Evolutionary conservation across 208 protist species (phyloP).

Genomic region (Naegleria lovaniensis): DNA sequence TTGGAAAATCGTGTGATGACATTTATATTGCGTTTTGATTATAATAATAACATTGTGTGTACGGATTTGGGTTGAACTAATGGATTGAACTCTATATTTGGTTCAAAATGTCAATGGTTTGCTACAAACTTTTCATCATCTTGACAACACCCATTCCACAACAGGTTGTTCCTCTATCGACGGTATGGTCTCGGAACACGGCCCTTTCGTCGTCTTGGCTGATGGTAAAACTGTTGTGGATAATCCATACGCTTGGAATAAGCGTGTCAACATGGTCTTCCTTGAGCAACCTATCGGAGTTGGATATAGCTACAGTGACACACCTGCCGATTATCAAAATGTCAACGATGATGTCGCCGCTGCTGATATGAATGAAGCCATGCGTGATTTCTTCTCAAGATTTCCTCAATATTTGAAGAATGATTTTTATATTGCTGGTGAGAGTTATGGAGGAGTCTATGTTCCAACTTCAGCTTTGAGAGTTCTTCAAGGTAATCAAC

Average conservation of each 20-base stretch:
- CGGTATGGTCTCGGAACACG: neutral
- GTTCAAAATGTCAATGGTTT: too few relatives aligned
- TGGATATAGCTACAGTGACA: conserved; percentile 28
- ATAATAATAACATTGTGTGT: too few relatives aligned
- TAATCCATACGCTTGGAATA: conserved; percentile 44
- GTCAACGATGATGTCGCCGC: conserved; percentile 24
- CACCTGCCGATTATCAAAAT: neutral
- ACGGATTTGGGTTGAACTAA: too few relatives aligned
- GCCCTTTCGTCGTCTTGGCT: neutral
- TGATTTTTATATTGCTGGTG: conserved; percentile 59
- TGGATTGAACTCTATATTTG: too few relatives aligned
- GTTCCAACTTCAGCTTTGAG: conserved; percentile 52
- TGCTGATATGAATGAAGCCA: conserved; percentile 32
- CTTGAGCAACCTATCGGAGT: conserved; percentile 38
- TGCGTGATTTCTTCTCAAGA: conserved; percentile 36
- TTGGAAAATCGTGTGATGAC: too few relatives aligned
- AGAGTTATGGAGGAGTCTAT: conserved; percentile 60
- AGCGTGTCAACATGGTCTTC: conserved; percentile 40
- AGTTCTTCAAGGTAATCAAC: conserved; percentile 61
- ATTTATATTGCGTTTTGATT: too few relatives aligned
- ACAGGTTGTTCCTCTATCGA: conserved; percentile 37
- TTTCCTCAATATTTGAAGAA: conserved; percentile 56
- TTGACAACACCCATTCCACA: conserved; percentile 32
- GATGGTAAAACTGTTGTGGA: conserved; percentile 17
- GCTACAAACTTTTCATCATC: too few relatives aligned